Percentiles rank a stretch among this genome's conserved stretches.
These are phyloP conservation scores for Aspergillus clavatus DNA, from an alignment of 2,329 filamentous ascomycete species.

Conservation along the genomic window DNA sequence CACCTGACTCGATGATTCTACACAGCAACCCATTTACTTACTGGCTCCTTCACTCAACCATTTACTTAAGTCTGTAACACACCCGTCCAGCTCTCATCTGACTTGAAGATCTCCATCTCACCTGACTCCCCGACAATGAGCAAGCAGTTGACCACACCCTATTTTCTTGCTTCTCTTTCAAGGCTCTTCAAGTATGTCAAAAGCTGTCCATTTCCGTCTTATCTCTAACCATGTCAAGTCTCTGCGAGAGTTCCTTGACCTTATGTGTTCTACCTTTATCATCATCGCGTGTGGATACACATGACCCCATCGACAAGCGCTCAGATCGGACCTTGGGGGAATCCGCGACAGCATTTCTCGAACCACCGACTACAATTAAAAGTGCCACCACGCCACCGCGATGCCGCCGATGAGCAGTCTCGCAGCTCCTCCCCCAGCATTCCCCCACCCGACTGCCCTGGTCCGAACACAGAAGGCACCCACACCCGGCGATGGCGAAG, in stretches of 20 bases:
- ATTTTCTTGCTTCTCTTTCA: neutral
- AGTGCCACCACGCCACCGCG: neutral
- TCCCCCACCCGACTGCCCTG: constrained; percentile 1
- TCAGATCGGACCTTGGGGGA: neutral
- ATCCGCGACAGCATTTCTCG: neutral
- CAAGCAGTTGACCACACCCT: constrained; percentile 3
- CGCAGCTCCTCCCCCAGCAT: neutral
- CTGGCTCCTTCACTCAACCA: neutral
- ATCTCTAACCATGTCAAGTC: too few species aligned
- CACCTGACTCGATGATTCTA: neutral
- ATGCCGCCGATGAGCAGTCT: neutral
- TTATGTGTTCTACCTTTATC: too few species aligned
- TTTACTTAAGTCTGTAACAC: neutral
- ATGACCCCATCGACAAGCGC: neutral
- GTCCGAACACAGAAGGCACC: constrained; percentile 1
- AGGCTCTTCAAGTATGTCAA: neutral
- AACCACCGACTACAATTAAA: neutral
- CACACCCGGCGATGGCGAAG: neutral
- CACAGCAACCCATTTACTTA: neutral
- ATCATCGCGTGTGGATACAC: neutral
- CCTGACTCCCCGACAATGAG: constrained; percentile 6
- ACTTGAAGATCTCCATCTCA: constrained; percentile 3
- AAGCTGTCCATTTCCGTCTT: neutral
- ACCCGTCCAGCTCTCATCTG: constrained; percentile 4
- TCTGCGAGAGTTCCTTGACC: too few species aligned